phyloP scores from a whole-genome alignment of 1,284 basidiomycete genomes.

The Fistulinella cinereoalba region DNA sequence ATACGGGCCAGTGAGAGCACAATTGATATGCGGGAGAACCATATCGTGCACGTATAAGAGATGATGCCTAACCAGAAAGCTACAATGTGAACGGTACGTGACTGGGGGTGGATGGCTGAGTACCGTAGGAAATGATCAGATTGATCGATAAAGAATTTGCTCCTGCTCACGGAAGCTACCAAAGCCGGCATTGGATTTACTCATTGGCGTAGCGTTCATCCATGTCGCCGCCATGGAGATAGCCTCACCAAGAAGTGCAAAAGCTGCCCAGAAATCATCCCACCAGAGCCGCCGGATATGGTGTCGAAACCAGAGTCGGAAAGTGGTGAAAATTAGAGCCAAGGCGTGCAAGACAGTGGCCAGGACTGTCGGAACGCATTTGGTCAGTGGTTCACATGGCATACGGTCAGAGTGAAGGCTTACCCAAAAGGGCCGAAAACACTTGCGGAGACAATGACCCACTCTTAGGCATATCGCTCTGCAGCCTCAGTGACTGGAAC shows the following conservation, averaged over 20 bases:
- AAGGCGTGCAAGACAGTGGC: constrained; percentile 21
- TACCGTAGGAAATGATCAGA: too few relatives aligned
- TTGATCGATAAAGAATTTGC: background rate
- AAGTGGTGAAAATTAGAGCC: constrained; percentile 18
- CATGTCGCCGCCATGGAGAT: constrained; percentile 13
- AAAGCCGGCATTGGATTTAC: constrained; percentile 6
- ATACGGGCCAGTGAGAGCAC: constrained; percentile 26
- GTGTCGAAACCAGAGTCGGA: constrained; percentile 30
- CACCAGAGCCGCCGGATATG: constrained; percentile 23
- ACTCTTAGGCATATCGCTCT: too few relatives aligned
- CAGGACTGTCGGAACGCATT: too few relatives aligned
- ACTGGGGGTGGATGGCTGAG: constrained; percentile 13
- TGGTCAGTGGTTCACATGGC: too few relatives aligned
- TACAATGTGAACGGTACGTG: constrained; percentile 18
- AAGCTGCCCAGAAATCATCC: too few relatives aligned
- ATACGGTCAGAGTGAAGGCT: too few relatives aligned
- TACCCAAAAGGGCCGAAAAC: too few relatives aligned
- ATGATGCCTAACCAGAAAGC: constrained; percentile 22
- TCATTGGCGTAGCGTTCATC: constrained; percentile 16
- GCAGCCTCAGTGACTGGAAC: too few relatives aligned
- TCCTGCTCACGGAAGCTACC: constrained; percentile 16
- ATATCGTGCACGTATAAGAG: constrained; percentile 25
- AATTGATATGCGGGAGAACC: constrained; percentile 33
- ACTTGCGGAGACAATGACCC: too few relatives aligned
- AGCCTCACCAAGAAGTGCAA: constrained; percentile 17